These are phyloP conservation scores for Penicillium sp. DNA, from an alignment of 2,329 filamentous ascomycete genomes.

Conservation along the genomic window DNA sequence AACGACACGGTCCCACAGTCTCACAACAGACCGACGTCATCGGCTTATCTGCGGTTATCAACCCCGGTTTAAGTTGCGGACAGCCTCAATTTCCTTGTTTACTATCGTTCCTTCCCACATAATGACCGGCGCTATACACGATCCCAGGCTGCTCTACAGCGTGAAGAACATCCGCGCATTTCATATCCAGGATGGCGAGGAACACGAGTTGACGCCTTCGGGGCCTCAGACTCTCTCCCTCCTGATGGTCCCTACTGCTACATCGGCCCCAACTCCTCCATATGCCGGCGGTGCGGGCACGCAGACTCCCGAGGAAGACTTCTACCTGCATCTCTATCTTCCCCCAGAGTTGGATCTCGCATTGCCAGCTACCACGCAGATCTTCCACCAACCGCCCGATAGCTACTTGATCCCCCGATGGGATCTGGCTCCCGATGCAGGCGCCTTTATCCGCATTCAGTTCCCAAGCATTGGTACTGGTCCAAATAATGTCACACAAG, in stretches of 20 bases:
- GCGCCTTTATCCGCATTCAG: conserved; percentile 90
- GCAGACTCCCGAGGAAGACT: conserved; percentile 74
- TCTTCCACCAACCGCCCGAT: conserved; percentile 90
- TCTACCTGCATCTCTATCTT: conserved; percentile 93
- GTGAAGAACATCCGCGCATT: conserved; percentile 86
- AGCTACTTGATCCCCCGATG: conserved; percentile 95
- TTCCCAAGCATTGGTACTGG: conserved; percentile 76
- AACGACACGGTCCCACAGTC: not conserved
- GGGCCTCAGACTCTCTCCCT: conserved; percentile 90
- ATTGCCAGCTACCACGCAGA: conserved; percentile 91
- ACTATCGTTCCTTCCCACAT: not conserved
- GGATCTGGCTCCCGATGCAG: conserved; percentile 85
- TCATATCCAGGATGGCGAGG: conserved; percentile 84
- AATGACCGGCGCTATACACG: conserved; percentile 34
- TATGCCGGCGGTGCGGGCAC: conserved; percentile 56
- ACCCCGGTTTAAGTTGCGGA: conserved; percentile 6
- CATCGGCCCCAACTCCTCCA: conserved; percentile 58
- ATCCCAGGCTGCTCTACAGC: conserved; percentile 45
- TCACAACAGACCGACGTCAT: conserved; percentile 19
- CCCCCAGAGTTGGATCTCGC: conserved; percentile 93
- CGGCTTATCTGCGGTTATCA: conserved; percentile 21
- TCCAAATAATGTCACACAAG: conserved; percentile 67
- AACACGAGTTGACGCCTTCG: conserved; percentile 77
- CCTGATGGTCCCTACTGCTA: conserved; percentile 91
- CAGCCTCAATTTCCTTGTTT: not conserved